Evolutionary conservation across 2,329 filamentous ascomycete genomes (phyloP).

Genomic region (Calonectria pteridis): DNA sequence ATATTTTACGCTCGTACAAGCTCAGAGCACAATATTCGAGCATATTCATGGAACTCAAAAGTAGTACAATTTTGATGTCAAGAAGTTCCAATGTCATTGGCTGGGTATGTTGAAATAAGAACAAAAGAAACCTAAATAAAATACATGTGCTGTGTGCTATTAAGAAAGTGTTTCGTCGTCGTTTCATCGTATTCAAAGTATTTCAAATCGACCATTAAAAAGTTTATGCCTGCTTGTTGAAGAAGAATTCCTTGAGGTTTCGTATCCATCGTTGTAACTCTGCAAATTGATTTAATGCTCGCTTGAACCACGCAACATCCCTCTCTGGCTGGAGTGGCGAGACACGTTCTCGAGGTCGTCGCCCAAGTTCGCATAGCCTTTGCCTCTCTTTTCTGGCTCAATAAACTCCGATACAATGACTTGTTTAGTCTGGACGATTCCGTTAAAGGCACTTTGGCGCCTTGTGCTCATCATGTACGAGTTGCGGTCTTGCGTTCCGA

Average conservation of each 20-base stretch:
- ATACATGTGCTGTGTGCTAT: background rate
- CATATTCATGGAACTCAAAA: background rate
- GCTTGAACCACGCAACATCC: background rate
- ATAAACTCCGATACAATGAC: conserved; percentile 18
- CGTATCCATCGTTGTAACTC: background rate
- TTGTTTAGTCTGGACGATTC: conserved; percentile 21
- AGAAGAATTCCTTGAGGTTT: background rate
- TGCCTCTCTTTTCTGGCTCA: conserved; percentile 11
- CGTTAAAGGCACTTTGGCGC: conserved; percentile 12
- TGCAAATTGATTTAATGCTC: background rate
- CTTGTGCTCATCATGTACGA: conserved; percentile 11
- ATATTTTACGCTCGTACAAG: background rate
- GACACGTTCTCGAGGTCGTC: conserved; percentile 15
- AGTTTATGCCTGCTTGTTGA: background rate
- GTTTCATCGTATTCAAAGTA: background rate
- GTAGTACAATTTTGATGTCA: background rate
- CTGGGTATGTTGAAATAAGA: background rate
- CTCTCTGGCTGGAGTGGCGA: conserved; percentile 11
- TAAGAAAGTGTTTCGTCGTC: background rate
- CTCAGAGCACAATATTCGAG: background rate
- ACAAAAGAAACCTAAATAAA: background rate
- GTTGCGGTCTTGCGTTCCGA: background rate
- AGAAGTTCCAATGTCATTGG: background rate
- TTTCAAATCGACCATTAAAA: background rate
- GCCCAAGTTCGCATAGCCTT: conserved; percentile 13